These are phyloP conservation scores for Limnanthes douglasii DNA, from an alignment of 345 rosid genomes.

Conservation along the genomic window DNA sequence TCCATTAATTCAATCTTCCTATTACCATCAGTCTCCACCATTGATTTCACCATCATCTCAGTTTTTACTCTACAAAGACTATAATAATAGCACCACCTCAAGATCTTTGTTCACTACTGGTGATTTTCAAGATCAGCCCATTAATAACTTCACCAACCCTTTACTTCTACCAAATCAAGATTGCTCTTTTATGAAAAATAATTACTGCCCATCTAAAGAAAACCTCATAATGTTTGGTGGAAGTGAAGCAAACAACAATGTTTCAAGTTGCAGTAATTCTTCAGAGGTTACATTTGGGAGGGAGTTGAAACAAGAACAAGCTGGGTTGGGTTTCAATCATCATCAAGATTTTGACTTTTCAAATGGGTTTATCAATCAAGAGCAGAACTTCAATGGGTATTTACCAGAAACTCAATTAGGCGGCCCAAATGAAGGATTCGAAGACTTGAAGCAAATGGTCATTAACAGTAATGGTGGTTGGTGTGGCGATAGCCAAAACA, in stretches of 20 bases:
- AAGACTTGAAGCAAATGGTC: constrained; percentile 56
- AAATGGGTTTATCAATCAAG: constrained; percentile 18
- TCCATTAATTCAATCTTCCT: constrained; percentile 19
- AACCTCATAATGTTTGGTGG: constrained; percentile 43
- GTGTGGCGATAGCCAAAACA: constrained; percentile 14
- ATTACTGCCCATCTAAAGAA: constrained; percentile 21
- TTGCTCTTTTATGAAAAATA: constrained; percentile 12
- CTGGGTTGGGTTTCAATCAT: constrained; percentile 11
- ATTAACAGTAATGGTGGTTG: constrained; percentile 14
- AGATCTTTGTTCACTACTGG: constrained; percentile 9
- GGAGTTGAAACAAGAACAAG: constrained; percentile 26
- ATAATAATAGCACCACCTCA: neutral
- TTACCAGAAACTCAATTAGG: constrained; percentile 18
- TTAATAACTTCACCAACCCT: constrained; percentile 8
- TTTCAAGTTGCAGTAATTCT: constrained; percentile 39
- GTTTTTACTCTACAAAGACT: constrained; percentile 15
- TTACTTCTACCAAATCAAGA: constrained; percentile 15
- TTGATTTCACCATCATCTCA: constrained; percentile 7
- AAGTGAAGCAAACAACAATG: constrained; percentile 43
- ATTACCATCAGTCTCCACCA: constrained; percentile 11
- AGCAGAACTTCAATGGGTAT: constrained; percentile 18
- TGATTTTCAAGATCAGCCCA: neutral
- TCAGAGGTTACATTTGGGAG: constrained; percentile 29
- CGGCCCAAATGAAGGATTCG: constrained; percentile 17
- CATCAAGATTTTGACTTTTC: constrained; percentile 12